Evolutionary conservation across 768 basidiomycete species (phyloP).

Genomic region (Chiua virens): DNA sequence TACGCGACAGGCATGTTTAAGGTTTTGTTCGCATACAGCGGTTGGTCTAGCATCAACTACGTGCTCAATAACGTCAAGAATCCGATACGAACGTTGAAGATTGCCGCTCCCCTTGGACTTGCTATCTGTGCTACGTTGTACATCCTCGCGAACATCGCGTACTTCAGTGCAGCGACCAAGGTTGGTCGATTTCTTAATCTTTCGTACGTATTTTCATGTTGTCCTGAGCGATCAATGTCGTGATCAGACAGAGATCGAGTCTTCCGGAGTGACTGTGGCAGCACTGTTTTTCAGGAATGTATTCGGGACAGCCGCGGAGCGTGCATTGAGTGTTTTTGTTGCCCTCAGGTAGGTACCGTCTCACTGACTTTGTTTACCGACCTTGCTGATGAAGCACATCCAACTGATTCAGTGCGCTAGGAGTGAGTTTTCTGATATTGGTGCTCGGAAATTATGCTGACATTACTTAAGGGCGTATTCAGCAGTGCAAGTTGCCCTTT

Average conservation of each 20-base stretch:
- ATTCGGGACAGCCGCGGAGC: conserved; percentile 52
- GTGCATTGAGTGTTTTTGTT: conserved; percentile 55
- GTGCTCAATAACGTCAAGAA: conserved; percentile 61
- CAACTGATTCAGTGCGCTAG: conserved; percentile 35
- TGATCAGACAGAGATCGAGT: conserved; percentile 42
- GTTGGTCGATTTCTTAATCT: not conserved
- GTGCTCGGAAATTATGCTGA: not conserved
- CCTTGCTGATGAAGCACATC: not conserved
- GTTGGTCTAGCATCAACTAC: conserved; percentile 60
- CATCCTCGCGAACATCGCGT: conserved; percentile 56
- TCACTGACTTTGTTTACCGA: not conserved
- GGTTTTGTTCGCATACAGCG: conserved; percentile 47
- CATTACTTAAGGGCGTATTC: conserved; percentile 28
- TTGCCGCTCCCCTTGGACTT: conserved; percentile 58
- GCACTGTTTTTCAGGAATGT: conserved; percentile 60
- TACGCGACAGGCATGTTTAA: conserved; percentile 64
- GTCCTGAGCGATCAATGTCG: not conserved
- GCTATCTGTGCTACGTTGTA: conserved; percentile 54
- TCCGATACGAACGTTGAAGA: conserved; percentile 60
- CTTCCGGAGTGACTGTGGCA: conserved; percentile 56
- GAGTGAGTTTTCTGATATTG: conserved; percentile 20
- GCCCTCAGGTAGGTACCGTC: conserved; percentile 46
- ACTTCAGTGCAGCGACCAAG: conserved; percentile 43
- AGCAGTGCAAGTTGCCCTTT: conserved; percentile 25
- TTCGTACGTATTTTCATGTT: not conserved